Evolutionary conservation across 2,329 filamentous ascomycete genomes (phyloP).

Genomic region (Paracorniculantispora psalliotae): DNA sequence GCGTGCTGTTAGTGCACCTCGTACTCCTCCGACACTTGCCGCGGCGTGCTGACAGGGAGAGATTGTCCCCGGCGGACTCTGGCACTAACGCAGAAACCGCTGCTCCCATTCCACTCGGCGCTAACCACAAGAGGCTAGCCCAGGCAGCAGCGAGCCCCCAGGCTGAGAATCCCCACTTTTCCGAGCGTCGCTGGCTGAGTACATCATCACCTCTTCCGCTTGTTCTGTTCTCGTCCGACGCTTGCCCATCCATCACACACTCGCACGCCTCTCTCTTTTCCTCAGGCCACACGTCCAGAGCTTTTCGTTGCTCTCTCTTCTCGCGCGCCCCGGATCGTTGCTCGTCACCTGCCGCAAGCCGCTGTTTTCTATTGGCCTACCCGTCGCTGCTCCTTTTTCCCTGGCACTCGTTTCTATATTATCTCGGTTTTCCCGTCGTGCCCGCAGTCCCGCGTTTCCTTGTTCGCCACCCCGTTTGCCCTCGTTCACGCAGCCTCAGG

Average conservation of each 20-base stretch:
- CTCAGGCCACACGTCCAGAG: constrained; percentile 13
- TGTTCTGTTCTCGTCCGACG: constrained; percentile 8
- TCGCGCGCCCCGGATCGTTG: constrained; percentile 1
- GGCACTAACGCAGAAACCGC: constrained; percentile 10
- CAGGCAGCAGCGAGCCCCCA: constrained; percentile 30
- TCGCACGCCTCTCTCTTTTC: constrained; percentile 17
- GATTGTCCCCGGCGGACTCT: constrained; percentile 21
- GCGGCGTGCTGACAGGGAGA: constrained; percentile 14
- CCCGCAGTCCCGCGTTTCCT: background rate
- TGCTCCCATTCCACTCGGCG: background rate
- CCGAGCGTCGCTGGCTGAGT: constrained; percentile 12
- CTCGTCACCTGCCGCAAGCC: constrained; percentile 9
- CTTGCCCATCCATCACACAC: constrained; percentile 12
- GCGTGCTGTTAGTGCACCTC: constrained; percentile 14
- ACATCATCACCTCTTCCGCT: constrained; percentile 16
- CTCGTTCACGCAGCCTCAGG: background rate
- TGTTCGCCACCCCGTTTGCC: constrained; percentile 8
- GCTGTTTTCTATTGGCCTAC: background rate
- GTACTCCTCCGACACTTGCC: constrained; percentile 4
- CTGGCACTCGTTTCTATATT: constrained; percentile 7
- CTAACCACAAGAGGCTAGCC: constrained; percentile 21
- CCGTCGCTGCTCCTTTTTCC: background rate
- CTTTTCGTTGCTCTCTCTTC: constrained; percentile 2
- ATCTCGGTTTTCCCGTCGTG: constrained; percentile 3
- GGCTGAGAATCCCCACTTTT: constrained; percentile 24